phyloP scores from a whole-genome alignment of 169 alveolate species.

The Cryptosporidium felis region DNA sequence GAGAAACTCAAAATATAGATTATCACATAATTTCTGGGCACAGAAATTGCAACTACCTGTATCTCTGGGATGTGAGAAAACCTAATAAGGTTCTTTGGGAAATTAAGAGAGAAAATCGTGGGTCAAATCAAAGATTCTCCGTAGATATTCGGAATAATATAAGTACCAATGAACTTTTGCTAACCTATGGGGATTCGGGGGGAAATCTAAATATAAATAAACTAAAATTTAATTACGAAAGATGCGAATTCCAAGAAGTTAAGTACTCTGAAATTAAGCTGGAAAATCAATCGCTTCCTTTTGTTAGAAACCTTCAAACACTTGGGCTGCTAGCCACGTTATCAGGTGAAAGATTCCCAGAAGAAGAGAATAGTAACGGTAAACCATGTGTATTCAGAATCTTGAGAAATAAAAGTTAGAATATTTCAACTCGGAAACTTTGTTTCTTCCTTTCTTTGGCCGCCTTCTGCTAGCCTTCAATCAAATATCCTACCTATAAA shows the following conservation, averaged over 20 bases:
- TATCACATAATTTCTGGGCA: slow-evolving; percentile 39
- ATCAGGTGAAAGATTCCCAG: slow-evolving; percentile 57
- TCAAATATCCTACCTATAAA: neutral
- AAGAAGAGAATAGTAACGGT: too few species aligned
- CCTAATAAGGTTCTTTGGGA: slow-evolving; percentile 32
- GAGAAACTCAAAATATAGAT: neutral
- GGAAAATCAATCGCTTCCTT: slow-evolving; percentile 29
- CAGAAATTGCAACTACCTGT: slow-evolving; percentile 1
- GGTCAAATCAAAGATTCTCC: slow-evolving; percentile 5
- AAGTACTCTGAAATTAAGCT: neutral
- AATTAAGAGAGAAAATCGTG: slow-evolving; percentile 3
- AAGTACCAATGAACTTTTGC: neutral
- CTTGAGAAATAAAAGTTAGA: too few species aligned
- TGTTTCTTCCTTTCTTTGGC: too few species aligned
- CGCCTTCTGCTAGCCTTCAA: too few species aligned
- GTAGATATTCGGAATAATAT: neutral
- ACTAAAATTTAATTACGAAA: slow-evolving; percentile 9
- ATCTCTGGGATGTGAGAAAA: slow-evolving; percentile 56
- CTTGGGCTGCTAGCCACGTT: neutral
- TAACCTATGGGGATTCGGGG: slow-evolving; percentile 35
- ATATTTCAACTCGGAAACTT: too few species aligned
- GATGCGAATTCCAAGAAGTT: neutral
- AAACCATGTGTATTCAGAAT: too few species aligned
- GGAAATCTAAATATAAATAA: slow-evolving; percentile 28
- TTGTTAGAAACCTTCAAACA: neutral